These are phyloP conservation scores for Colletotrichum theobromicola DNA, from an alignment of 2,329 filamentous ascomycete species.

Conservation along the genomic window DNA sequence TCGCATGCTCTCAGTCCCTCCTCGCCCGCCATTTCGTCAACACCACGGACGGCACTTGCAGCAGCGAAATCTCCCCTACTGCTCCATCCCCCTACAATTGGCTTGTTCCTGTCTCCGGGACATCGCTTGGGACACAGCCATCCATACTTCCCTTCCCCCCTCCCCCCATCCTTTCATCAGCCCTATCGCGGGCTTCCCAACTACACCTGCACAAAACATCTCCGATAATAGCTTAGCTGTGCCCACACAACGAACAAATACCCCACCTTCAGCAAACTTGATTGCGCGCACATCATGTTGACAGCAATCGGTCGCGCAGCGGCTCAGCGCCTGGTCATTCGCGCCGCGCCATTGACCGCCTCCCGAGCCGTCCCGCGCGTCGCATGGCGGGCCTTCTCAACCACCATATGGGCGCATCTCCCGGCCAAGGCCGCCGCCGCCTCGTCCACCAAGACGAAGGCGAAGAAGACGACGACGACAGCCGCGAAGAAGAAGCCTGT, in stretches of 20 bases:
- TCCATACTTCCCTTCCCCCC: not conserved
- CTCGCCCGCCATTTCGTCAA: slow-evolving; percentile 6
- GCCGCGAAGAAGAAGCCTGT: slow-evolving; percentile 24
- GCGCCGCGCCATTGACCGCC: slow-evolving; percentile 25
- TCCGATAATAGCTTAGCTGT: not conserved
- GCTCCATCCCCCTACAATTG: not conserved
- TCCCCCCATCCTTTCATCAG: not conserved
- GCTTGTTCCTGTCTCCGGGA: not conserved
- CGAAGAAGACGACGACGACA: slow-evolving; percentile 28
- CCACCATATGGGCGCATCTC: slow-evolving; percentile 31
- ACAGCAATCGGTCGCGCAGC: slow-evolving; percentile 44
- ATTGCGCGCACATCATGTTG: slow-evolving; percentile 39
- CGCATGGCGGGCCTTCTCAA: slow-evolving; percentile 33
- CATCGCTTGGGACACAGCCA: not conserved
- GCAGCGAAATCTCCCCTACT: not conserved
- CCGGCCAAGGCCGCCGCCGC: slow-evolving; percentile 25
- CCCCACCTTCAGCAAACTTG: not conserved
- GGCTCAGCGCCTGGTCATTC: slow-evolving; percentile 36
- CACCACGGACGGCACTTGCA: slow-evolving; percentile 12
- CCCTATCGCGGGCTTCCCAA: not conserved
- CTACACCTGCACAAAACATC: not conserved
- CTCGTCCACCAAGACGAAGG: slow-evolving; percentile 21
- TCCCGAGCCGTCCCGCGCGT: slow-evolving; percentile 22
- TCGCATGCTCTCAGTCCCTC: slow-evolving; percentile 5
- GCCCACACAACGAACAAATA: not conserved